Percentiles rank a stretch among this genome's conserved stretches.
Evolutionary conservation across 805 yeast species (phyloP).

Genomic region (Hanseniaspora taiwanica): DNA sequence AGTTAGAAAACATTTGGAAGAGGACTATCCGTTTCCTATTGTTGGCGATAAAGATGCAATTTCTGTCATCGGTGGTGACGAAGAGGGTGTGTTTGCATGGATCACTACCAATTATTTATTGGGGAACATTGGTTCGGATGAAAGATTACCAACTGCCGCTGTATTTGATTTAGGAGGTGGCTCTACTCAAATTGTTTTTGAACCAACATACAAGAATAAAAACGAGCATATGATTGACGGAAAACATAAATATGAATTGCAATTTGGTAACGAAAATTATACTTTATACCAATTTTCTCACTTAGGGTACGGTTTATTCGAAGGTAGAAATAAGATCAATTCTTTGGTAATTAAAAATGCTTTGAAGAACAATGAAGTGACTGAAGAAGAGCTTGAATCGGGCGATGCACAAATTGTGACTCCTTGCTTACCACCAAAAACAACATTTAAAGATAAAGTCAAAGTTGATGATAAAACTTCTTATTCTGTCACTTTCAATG

Average conservation of each 20-base stretch:
- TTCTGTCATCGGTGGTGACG: constrained; percentile 88
- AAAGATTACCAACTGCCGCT: constrained; percentile 79
- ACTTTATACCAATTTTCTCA: constrained; percentile 87
- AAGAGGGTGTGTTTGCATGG: constrained; percentile 99
- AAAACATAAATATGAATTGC: constrained; percentile 71
- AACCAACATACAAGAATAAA: constrained; percentile 57
- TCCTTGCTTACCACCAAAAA: constrained; percentile 84
- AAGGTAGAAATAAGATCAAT: constrained; percentile 80
- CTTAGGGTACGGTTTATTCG: constrained; percentile 89
- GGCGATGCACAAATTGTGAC: constrained; percentile 40
- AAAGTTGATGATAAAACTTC: constrained; percentile 33
- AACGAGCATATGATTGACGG: constrained; percentile 63
- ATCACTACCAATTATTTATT: constrained; percentile 86
- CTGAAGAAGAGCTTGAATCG: constrained; percentile 22
- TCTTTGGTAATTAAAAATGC: constrained; percentile 43
- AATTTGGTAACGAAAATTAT: constrained; percentile 65
- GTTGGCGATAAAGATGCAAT: constrained; percentile 70
- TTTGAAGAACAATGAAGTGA: constrained; percentile 28
- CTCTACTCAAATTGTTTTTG: constrained; percentile 95
- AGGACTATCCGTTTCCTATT: constrained; percentile 83
- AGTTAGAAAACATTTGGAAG: constrained; percentile 63
- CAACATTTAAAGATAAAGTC: constrained; percentile 47
- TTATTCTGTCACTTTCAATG: constrained; percentile 48
- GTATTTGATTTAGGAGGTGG: constrained; percentile 98
- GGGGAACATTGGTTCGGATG: constrained; percentile 77